A percentile compares a stretch with the other conserved stretches of the same genome.
These are phyloP conservation scores for Datura wrightii DNA, from an alignment of 257 asterid species.

Conservation along the genomic window DNA sequence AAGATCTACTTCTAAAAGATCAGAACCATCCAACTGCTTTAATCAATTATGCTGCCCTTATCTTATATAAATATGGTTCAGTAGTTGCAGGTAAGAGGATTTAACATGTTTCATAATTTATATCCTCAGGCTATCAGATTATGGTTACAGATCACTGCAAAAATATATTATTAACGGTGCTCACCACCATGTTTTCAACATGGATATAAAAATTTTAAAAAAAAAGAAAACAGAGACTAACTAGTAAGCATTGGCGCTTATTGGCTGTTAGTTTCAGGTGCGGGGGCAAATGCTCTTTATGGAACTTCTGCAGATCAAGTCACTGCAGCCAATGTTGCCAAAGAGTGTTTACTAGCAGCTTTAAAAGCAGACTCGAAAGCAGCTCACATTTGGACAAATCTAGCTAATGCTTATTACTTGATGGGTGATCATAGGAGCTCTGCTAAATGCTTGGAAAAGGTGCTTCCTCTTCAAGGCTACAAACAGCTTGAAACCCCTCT, in stretches of 20 bases:
- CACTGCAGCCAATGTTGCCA: constrained; percentile 74
- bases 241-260: not conserved
- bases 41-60: constrained; percentile 84
- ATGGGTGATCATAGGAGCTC: constrained; percentile 81
- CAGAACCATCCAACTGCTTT: constrained; percentile 95
- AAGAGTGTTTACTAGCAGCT: constrained; percentile 93
- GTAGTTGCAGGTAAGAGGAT: constrained; percentile 66
- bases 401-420: constrained; percentile 90
- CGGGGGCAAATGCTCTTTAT: constrained; percentile 75
- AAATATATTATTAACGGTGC: not conserved
- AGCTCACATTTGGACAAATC: constrained; percentile 89
- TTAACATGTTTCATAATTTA: not conserved
- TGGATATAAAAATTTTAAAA: not conserved
- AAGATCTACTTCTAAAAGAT: constrained; percentile 79
- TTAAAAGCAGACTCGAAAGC: constrained; percentile 79
- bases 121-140: constrained; percentile 1
- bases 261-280: constrained; percentile 53
- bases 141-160: constrained; percentile 1
- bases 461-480: constrained; percentile 32
- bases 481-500: not conserved
- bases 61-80: constrained; percentile 80
- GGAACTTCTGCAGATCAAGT: constrained; percentile 55
- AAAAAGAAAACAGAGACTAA: not conserved
- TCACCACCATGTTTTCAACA: constrained; percentile 12
- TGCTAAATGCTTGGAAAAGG: constrained; percentile 95